Evolutionary conservation across 2,329 filamentous ascomycete genomes (phyloP).

Genomic region (Talaromyces amestolkiae): DNA sequence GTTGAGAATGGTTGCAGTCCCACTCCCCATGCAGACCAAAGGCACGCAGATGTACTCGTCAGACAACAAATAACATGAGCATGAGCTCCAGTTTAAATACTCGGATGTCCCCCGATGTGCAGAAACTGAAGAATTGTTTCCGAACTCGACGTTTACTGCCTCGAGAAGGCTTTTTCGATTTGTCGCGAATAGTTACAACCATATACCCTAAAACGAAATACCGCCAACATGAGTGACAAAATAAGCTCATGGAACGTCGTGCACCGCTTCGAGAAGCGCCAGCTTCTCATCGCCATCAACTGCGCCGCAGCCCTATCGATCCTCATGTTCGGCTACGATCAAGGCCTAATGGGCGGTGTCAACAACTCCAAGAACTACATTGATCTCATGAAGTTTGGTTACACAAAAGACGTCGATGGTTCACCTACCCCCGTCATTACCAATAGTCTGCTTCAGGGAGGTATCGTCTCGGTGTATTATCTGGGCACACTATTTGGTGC

Average conservation of each 20-base stretch:
- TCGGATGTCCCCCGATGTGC: not conserved
- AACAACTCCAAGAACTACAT: conserved; percentile 66
- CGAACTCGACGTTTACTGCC: not conserved
- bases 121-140: not conserved
- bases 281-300: conserved; percentile 61
- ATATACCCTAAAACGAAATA: not conserved
- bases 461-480: conserved; percentile 60
- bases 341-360: conserved; percentile 59
- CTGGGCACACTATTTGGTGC: conserved; percentile 64
- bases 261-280: conserved; percentile 55
- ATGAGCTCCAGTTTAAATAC: not conserved
- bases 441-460: conserved; percentile 60
- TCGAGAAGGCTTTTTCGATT: not conserved
- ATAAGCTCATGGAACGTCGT: conserved; percentile 50
- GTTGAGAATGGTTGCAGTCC: not conserved
- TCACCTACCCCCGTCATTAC: conserved; percentile 54
- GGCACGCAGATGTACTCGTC: not conserved
- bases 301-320: conserved; percentile 63
- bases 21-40: not conserved
- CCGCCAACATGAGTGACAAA: conserved; percentile 36
- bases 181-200: not conserved
- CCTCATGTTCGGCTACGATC: conserved; percentile 65
- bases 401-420: conserved; percentile 50
- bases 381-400: conserved; percentile 63
- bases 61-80: not conserved